A percentile compares a stretch with the other conserved stretches of the same genome.
Evolutionary conservation across 2,329 filamentous ascomycete species (phyloP).

Genomic region (Lecanicillium sp.): DNA sequence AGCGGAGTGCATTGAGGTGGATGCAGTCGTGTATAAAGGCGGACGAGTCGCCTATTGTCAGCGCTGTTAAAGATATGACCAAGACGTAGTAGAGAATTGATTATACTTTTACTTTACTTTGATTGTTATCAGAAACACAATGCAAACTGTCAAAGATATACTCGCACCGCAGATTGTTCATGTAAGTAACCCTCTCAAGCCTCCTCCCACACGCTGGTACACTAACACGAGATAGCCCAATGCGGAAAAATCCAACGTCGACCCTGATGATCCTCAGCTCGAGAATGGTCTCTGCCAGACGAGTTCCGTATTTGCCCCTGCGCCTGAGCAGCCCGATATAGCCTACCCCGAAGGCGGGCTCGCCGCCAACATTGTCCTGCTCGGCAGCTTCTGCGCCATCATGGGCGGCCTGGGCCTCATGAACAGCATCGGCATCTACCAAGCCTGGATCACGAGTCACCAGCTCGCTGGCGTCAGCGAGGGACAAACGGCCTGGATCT

Average conservation of each 20-base stretch:
- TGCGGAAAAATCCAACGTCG: not conserved
- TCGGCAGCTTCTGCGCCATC: slow-evolving; percentile 59
- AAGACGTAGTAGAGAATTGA: too few species aligned
- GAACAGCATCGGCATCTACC: slow-evolving; percentile 57
- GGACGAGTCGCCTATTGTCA: too few species aligned
- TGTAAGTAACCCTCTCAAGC: not conserved
- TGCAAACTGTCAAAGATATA: not conserved
- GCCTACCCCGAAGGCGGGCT: slow-evolving; percentile 61
- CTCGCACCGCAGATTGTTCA: not conserved
- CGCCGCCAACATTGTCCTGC: slow-evolving; percentile 59
- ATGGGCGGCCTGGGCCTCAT: slow-evolving; percentile 57
- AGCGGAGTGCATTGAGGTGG: too few species aligned
- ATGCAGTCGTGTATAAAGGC: too few species aligned
- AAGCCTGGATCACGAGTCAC: slow-evolving; percentile 57
- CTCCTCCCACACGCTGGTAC: not conserved
- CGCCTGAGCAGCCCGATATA: not conserved
- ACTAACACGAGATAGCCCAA: not conserved
- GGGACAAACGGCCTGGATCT: slow-evolving; percentile 62
- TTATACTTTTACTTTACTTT: not conserved
- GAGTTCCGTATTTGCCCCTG: slow-evolving; percentile 1
- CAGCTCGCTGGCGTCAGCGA: slow-evolving; percentile 53
- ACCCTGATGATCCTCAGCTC: not conserved
- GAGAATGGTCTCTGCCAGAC: slow-evolving; percentile 8
- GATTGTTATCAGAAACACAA: not conserved
- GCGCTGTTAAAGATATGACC: too few species aligned